Evolutionary conservation across 176 grass and related monocot genomes (phyloP).

Genomic region (Bonia amplexicaulis): DNA sequence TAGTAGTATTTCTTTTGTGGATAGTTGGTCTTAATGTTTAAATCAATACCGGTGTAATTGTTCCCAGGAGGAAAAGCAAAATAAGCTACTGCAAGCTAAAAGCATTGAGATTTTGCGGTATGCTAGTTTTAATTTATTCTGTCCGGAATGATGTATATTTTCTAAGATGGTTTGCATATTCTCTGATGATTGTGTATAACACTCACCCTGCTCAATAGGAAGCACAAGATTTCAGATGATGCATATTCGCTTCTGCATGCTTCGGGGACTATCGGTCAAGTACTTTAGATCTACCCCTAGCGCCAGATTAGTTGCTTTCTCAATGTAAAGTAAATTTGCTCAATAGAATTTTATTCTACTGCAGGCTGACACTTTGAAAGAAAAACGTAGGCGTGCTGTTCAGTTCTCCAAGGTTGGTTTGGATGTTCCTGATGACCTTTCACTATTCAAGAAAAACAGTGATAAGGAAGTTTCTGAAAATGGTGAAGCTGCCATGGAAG

Average conservation of each 20-base stretch:
- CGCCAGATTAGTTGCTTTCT: background rate
- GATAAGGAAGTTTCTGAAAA: slow-evolving; percentile 23
- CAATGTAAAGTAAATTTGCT: background rate
- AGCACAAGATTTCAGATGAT: slow-evolving; percentile 72
- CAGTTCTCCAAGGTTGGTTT: slow-evolving; percentile 81
- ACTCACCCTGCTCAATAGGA: slow-evolving; percentile 38
- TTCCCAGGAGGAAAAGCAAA: slow-evolving; percentile 71
- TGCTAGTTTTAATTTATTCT: slow-evolving; percentile 28
- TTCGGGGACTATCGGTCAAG: slow-evolving; percentile 87
- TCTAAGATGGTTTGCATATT: slow-evolving; percentile 1
- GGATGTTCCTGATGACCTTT: slow-evolving; percentile 61
- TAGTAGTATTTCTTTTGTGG: background rate
- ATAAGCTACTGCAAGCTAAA: slow-evolving; percentile 64
- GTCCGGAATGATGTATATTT: slow-evolving; percentile 5
- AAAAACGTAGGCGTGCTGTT: slow-evolving; percentile 61
- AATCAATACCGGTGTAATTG: background rate
- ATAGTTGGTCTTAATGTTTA: background rate
- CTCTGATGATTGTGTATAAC: slow-evolving; percentile 10
- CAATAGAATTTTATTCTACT: slow-evolving; percentile 14
- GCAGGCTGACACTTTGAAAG: slow-evolving; percentile 82
- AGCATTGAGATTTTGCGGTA: slow-evolving; percentile 76
- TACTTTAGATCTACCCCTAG: slow-evolving; percentile 22
- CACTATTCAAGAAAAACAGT: slow-evolving; percentile 48
- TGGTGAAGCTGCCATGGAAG: slow-evolving; percentile 10
- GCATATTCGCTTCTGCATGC: slow-evolving; percentile 67